Base-by-base conservation (phyloP, 139 green algal genomes). In the Micractinium sp. region DNA sequence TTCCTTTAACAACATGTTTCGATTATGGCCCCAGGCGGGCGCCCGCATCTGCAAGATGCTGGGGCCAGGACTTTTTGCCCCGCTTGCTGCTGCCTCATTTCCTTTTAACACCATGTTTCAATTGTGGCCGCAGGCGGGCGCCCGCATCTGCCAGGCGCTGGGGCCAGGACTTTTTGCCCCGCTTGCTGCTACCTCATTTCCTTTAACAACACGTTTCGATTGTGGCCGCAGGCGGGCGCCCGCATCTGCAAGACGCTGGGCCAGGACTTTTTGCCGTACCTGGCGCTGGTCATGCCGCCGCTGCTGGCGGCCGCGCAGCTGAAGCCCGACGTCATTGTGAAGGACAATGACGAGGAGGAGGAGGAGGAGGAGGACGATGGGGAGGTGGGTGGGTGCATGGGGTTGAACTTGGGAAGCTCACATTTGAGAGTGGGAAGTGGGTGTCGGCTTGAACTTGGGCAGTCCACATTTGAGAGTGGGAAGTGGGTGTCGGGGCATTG, bases 211-310 rank as follows among this genome's bases (percentile, higher is more conserved):
- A 35, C n/a, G n/a, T n/a, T n/a, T n/a, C n/a, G n/a, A n/a, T n/a
- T n/a, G n/a, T n/a, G n/a, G n/a, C n/a, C 91, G 82, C 96, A 98
- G 93, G 98, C 98, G 20, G 98, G 97, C 82, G 97, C 98, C 0
- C 95, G 98, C 66, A 93, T 99, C 85, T 99, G 98, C 95, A 99
- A 99, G 92, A 97, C 96, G 87, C 93, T 99, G 80, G 96, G 97
- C 18, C 79, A 94, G 1, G 98, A 99, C 90, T 99, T 99, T 92
- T 88, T 99, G 61, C 97, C 98, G 9, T 99, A 99, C 94, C 93
- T 99, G 90, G 85, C 83, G 53, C 74, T 96, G 22, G 97, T 99
- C 76, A 99, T 99, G 97, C 98, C 97, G 29, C 95, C 94, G 33
- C 94, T 99, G 89, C 89, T 99, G 81, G 76, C 92, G 35, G 92